Evolutionary conservation across 805 yeast species (phyloP), one percentile per base, ranked within the genome.

Genomic region (Metschnikowia cerradonensis): DNA sequence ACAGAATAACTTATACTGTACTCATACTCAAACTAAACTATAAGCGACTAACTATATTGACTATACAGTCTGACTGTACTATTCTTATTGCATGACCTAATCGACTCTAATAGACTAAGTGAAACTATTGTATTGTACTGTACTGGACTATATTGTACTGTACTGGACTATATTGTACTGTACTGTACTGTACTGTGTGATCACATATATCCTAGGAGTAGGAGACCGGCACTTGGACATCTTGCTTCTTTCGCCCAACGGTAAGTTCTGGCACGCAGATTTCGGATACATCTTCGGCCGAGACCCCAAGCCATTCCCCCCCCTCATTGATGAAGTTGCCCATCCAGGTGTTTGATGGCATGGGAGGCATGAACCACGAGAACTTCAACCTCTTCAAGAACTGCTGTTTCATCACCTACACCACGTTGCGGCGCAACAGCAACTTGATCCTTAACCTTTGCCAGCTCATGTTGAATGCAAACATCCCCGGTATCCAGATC

Each of bases 251-350:
- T 87, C 84, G 47, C 90, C 83, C 55, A 72, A 55, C 86, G 92
- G 78, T 85, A 88, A 83, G 59, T 94, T 94, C 65, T 92, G 96
- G 81, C 99, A 94, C 68, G 97, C 96, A 1, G 99, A 94, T 68
- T 94, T 89, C 67, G 99, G 99, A 1, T 94, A 94, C 62, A 92
- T 94, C 45, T 72, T 94, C 48, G 99, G 99, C 0, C 84, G 91
- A 48, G 99, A 94, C 66, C 99, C 99, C 2, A 94, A 94, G 66
- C 98, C 98, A 13, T 94, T 94, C 70, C 98, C 99, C 13, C 99
- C n/a, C n/a, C n/a, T n/a, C 99, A 1, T 76, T 92, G 70, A 94
- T 94, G 97, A 94, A 94, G 63, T 72, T 94, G 36, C 99, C 99
- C 0, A 94, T 94, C 39, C 99, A 94, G 67, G 86, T 94, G 15